phyloP scores from a whole-genome alignment of 2,329 filamentous ascomycete species.

The Pyricularia sp. region DNA sequence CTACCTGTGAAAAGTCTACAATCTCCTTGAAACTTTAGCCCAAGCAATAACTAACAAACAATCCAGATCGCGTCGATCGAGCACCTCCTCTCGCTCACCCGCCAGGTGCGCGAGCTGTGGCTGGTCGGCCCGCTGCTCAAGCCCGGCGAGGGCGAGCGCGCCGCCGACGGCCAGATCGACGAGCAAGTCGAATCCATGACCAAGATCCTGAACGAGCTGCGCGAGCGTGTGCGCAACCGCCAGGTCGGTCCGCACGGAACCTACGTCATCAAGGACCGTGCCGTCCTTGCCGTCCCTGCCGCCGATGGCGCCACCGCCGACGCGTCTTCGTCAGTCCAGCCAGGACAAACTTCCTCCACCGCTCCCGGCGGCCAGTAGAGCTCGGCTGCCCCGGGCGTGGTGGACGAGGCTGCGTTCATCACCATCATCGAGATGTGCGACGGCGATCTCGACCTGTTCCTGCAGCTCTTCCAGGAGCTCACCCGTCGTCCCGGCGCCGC shows the following conservation, averaged over 20 bases:
- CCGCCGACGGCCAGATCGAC: conserved; percentile 23
- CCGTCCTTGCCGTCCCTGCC: conserved; percentile 5
- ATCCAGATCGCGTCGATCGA: conserved; percentile 29
- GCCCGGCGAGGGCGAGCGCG: conserved; percentile 30
- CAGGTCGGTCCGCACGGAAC: conserved; percentile 14
- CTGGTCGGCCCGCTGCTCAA: conserved; percentile 35
- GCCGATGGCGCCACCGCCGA: background rate
- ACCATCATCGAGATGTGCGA: background rate
- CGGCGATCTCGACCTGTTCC: background rate
- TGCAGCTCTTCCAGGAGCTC: background rate
- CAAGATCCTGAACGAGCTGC: conserved; percentile 20
- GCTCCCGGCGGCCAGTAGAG: background rate
- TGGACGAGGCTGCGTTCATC: background rate
- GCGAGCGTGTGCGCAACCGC: conserved; percentile 14
- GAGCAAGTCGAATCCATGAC: conserved; percentile 26
- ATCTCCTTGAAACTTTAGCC: background rate
- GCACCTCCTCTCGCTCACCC: conserved; percentile 34
- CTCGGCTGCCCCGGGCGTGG: background rate
- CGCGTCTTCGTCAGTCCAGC: background rate
- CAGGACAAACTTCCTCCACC: background rate
- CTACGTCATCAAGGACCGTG: conserved; percentile 9
- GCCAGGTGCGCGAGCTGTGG: conserved; percentile 40
- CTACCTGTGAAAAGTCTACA: background rate
- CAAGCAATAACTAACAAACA: background rate
- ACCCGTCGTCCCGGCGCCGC: background rate